Percentiles rank a stretch among this genome's conserved stretches.
These are phyloP conservation scores for Sphaerulina musiva DNA, from an alignment of 2,329 filamentous ascomycete genomes.

Conservation along the genomic window DNA sequence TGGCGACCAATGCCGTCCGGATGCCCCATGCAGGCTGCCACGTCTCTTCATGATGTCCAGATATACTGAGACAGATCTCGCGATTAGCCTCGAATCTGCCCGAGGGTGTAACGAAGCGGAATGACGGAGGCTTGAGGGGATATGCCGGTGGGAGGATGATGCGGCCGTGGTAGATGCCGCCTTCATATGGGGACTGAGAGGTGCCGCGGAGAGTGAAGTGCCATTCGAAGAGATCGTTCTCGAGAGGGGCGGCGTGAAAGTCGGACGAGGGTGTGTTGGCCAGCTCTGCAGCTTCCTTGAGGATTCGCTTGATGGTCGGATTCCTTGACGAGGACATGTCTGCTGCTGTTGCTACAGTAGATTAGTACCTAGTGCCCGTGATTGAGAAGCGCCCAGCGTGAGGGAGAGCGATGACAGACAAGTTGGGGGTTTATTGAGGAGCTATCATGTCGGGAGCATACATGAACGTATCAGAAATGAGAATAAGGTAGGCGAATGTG, in stretches of 20 bases:
- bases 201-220: constrained; percentile 95
- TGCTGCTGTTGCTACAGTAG: no score
- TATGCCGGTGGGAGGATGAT: constrained; percentile 87
- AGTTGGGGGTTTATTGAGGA: background rate
- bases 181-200: constrained; percentile 64
- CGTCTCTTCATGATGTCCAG: constrained; percentile 92
- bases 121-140: constrained; percentile 85
- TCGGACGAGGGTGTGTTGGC: constrained; percentile 72
- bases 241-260: constrained; percentile 77
- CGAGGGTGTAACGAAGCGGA: constrained; percentile 86
- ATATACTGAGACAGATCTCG: constrained; percentile 92
- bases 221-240: constrained; percentile 94
- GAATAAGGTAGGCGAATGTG: no score
- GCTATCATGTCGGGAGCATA: no score
- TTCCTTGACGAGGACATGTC: constrained; percentile 48
- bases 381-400: constrained; percentile 48
- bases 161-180: constrained; percentile 88
- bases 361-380: no score
- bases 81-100: constrained; percentile 94
- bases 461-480: no score
- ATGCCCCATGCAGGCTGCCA: constrained; percentile 99
- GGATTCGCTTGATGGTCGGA: constrained; percentile 76
- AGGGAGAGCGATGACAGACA: background rate
- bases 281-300: constrained; percentile 87
- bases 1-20: constrained; percentile 71